These are phyloP conservation scores for Typha latifolia DNA, from an alignment of 176 grass and related monocot species.

Conservation along the genomic window DNA sequence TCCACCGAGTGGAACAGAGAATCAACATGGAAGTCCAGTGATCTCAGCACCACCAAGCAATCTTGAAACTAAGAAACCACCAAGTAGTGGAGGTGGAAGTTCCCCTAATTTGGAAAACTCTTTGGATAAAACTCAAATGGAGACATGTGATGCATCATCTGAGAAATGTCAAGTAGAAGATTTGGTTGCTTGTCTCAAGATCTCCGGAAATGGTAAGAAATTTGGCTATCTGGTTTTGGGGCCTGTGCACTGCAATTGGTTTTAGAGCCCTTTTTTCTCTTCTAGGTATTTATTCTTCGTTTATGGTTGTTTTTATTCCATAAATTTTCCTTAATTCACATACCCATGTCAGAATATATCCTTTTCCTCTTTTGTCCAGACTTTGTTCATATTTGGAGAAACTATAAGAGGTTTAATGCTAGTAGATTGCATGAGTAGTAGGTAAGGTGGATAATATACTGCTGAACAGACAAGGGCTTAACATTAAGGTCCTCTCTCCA, in stretches of 20 bases:
- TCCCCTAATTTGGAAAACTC: neutral
- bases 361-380: too few relatives aligned
- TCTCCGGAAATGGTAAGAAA: constrained; percentile 23
- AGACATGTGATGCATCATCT: constrained; percentile 8
- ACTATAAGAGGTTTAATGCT: too few relatives aligned
- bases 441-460: too few relatives aligned
- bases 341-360: too few relatives aligned
- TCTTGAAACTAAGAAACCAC: constrained; percentile 12
- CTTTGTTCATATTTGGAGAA: too few relatives aligned
- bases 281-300: neutral
- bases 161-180: constrained; percentile 8
- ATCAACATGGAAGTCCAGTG: constrained; percentile 13
- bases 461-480: too few relatives aligned
- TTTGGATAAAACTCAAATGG: constrained; percentile 2
- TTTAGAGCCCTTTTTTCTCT: neutral
- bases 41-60: constrained; percentile 9
- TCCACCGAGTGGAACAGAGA: constrained; percentile 9
- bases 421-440: too few relatives aligned
- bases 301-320: too few relatives aligned
- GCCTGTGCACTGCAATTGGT: neutral
- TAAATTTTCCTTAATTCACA: too few relatives aligned
- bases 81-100: constrained; percentile 10
- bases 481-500: too few relatives aligned
- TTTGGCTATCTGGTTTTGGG: neutral
- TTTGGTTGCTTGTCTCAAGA: constrained; percentile 31